Base-by-base conservation (phyloP, 345 rosid genomes). In the Chamaenerion angustifolium region DNA sequence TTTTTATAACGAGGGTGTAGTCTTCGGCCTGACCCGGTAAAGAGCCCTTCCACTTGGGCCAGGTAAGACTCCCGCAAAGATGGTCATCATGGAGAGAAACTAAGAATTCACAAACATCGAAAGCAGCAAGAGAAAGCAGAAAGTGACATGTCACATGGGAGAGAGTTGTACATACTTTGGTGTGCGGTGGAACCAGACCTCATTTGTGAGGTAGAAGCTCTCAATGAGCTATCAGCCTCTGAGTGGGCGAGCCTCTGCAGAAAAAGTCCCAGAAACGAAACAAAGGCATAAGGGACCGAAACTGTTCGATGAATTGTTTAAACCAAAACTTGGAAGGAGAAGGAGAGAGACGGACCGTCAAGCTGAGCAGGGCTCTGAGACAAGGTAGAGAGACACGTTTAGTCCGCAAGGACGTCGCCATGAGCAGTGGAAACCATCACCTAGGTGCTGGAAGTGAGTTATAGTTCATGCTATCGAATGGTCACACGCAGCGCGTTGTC, bases 321-420 rank as follows among this genome's bases (percentile, higher is more conserved):
- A 12, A 6, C 48, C 48, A 50, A 49, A 4, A 58, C 3, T 0
- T 4, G 1, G 37, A 8, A 25, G 6, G 0, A 23, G 25, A 15
- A 42, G 15, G 16, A 16, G 37, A 16, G 14, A 15, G 46, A 21
- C 13, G 40, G 49, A 54, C 92, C 88, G 72, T 75, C 17, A 62
- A 63, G 54, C 47, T 43, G 12, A 70, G 12, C 12, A 82, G 53
- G 35, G 73, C 59, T 55, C 63, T 69, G 63, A 82, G 66, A 10
- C 73, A 75, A 59, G 70, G 56, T 8, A 58, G 37, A 4, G 64
- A 19, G 64, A 51, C 43, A 46, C 51, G 58, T 55, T 57, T 76
- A 46, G 66, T 55, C 46, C 60, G 71, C 41, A 61, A 18, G 42
- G 67, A 50, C 31, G 56, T 48, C 55, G 76, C 79, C 90, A 76